phyloP scores from a whole-genome alignment of 2,329 filamentous ascomycete species.

The Penicillium sp. region DNA sequence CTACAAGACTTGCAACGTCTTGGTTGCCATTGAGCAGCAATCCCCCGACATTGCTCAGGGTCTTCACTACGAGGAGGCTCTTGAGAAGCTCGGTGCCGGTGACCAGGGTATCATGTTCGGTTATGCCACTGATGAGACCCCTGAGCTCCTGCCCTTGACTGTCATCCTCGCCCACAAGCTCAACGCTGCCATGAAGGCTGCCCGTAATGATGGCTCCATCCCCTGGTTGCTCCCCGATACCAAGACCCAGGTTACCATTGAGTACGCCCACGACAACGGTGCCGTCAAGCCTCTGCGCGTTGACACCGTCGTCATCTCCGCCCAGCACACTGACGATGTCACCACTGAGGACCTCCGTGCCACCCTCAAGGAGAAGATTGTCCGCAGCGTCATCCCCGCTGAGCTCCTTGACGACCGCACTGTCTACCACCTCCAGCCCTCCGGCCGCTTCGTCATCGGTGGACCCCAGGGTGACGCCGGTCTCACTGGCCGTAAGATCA shows the following conservation, averaged over 20 bases:
- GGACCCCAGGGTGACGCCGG: slow-evolving; percentile 98
- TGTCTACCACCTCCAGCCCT: slow-evolving; percentile 98
- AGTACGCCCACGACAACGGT: slow-evolving; percentile 94
- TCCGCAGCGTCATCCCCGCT: slow-evolving; percentile 89
- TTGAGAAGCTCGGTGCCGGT: slow-evolving; percentile 97
- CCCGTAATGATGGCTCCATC: slow-evolving; percentile 81
- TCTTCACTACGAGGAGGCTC: slow-evolving; percentile 95
- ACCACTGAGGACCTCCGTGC: slow-evolving; percentile 89
- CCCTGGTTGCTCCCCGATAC: slow-evolving; percentile 97
- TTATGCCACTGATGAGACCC: slow-evolving; percentile 98
- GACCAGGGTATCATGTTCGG: slow-evolving; percentile 99
- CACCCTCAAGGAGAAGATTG: slow-evolving; percentile 96
- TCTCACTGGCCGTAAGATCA: slow-evolving; percentile 98
- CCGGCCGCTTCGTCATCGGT: slow-evolving; percentile 97
- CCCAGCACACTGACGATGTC: slow-evolving; percentile 88
- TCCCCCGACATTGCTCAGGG: slow-evolving; percentile 98
- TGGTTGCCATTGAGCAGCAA: slow-evolving; percentile 99
- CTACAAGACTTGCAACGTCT: slow-evolving; percentile 99
- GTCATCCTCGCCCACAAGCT: slow-evolving; percentile 95
- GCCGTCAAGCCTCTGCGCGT: slow-evolving; percentile 90
- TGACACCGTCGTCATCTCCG: slow-evolving; percentile 94
- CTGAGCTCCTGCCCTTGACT: slow-evolving; percentile 93
- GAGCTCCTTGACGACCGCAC: slow-evolving; percentile 92
- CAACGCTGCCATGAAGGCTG: slow-evolving; percentile 89
- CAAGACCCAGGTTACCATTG: slow-evolving; percentile 99